Evolutionary conservation across 257 asterid species (phyloP), one percentile per base, ranked within the genome.

Genomic region (Verbena officinalis): DNA sequence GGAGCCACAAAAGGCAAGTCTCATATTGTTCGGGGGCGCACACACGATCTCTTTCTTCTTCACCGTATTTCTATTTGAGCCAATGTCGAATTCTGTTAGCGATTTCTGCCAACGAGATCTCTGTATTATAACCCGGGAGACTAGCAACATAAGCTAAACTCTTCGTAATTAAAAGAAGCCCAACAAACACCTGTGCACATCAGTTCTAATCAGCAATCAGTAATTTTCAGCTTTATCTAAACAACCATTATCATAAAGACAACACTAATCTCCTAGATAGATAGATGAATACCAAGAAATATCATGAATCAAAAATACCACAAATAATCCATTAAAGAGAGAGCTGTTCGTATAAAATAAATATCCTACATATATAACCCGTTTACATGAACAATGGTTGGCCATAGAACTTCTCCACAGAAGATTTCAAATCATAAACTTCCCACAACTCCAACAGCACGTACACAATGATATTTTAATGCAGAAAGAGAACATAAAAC

Each of bases 401-500:
- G 43, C 16, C 27, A 40, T 11, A 48, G 33, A 20, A 33, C 60
- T 12, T 24, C 10, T 16, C 13, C 1, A 2, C 1, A 44, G 34
- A 42, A 33, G 15, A 55, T 55, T 19, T 55, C 56, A 58, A 23
- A 42, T 43, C 9, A 31, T 30, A 12, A 67, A 40, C 33, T 2
- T 24, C 19, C 46, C 46, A 38, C 24, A 30, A 22, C 30, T 7
- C 6, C 27, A 7, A 48, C 11, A 48, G 17, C 46, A 42, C 31
- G 15, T 33, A 14, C 22, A 40, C 16, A 14, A 63, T 52, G 19
- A 31, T 49, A 21, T n/a, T 55, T 57, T 27, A 49, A 64, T 36
- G 55, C 71, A 21, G 59, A 55, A 34, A 46, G 19, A 19, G 22
- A 21, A 62, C 51, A 34, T 22, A 17, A 33, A 54, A 27, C 48